Conservation (phyloP, 179 eudicot species). For the Sideroxylon spinosum region DNA sequence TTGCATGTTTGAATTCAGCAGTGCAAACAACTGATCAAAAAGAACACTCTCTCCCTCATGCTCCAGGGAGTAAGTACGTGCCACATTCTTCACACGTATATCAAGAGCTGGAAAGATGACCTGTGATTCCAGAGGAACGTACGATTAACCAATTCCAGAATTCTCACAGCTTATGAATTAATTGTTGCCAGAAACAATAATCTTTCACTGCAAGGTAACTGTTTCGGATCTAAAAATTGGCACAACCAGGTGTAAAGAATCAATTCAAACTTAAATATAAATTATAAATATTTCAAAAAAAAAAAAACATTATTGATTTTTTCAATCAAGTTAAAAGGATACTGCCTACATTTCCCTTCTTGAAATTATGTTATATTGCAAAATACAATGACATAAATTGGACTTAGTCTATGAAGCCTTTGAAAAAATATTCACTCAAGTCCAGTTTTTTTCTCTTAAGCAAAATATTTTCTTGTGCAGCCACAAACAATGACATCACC, state of each 20-base stretch:
- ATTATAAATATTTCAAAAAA: not conserved
- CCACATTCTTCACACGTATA: slow-evolving; percentile 94
- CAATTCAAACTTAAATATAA: no score
- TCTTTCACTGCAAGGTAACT: not conserved
- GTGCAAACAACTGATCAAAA: slow-evolving; percentile 79
- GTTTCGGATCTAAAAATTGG: not conserved
- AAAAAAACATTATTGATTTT: not conserved
- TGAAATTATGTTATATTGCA: not conserved
- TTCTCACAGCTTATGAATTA: not conserved
- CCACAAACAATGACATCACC: not conserved
- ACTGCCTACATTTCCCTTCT: not conserved
- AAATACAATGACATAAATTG: not conserved
- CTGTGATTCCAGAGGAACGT: slow-evolving; percentile 34
- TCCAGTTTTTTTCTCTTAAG: not conserved
- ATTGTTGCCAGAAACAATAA: not conserved
- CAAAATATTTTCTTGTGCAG: not conserved
- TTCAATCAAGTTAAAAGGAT: not conserved
- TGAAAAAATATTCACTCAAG: not conserved
- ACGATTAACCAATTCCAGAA: not conserved
- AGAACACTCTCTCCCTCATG: slow-evolving; percentile 94
- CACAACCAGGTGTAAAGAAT: not conserved
- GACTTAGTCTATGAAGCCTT: not conserved
- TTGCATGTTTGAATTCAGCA: slow-evolving; percentile 53
- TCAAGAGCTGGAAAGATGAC: slow-evolving; percentile 98
- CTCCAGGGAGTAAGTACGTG: slow-evolving; percentile 89